phyloP scores from a whole-genome alignment of 208 protist species.

The Wallacemonas rigidus region DNA sequence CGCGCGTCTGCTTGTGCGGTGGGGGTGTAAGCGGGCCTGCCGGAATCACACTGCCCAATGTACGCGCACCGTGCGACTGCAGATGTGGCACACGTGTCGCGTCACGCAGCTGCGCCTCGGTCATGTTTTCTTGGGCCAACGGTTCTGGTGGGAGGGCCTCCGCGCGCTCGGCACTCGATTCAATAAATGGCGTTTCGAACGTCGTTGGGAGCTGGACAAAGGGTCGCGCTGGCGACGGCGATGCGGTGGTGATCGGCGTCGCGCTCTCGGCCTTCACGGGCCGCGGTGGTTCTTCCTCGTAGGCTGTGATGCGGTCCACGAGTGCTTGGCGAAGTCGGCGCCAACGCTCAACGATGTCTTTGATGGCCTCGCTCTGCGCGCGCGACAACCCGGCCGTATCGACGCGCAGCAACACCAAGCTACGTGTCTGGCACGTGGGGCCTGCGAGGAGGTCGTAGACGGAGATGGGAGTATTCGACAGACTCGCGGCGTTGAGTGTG shows the following conservation, averaged over 20 bases:
- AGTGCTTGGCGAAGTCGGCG: constrained; percentile 43
- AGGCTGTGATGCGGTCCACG: constrained; percentile 29
- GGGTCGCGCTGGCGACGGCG: background rate
- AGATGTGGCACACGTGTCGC: constrained; percentile 20
- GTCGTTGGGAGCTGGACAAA: constrained; percentile 37
- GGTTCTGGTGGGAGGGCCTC: constrained; percentile 15
- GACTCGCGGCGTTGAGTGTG: constrained; percentile 29
- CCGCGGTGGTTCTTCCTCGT: constrained; percentile 35
- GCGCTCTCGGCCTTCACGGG: background rate
- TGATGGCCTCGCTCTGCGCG: constrained; percentile 41
- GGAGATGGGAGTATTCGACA: constrained; percentile 47
- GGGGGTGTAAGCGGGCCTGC: background rate
- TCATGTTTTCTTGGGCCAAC: constrained; percentile 14
- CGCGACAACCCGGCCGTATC: constrained; percentile 29
- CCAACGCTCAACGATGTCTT: constrained; percentile 52
- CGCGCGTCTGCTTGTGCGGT: background rate
- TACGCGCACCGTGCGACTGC: constrained; percentile 7
- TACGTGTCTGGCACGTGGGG: constrained; percentile 49
- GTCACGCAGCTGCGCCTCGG: constrained; percentile 16
- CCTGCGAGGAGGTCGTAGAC: constrained; percentile 44
- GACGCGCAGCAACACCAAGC: constrained; percentile 58
- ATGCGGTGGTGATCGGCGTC: background rate
- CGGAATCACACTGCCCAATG: background rate
- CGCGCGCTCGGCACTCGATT: constrained; percentile 14
- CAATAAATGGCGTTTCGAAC: constrained; percentile 48